Conservation (phyloP, 2,329 filamentous ascomycete genomes). For the Colletotrichum melonis region DNA sequence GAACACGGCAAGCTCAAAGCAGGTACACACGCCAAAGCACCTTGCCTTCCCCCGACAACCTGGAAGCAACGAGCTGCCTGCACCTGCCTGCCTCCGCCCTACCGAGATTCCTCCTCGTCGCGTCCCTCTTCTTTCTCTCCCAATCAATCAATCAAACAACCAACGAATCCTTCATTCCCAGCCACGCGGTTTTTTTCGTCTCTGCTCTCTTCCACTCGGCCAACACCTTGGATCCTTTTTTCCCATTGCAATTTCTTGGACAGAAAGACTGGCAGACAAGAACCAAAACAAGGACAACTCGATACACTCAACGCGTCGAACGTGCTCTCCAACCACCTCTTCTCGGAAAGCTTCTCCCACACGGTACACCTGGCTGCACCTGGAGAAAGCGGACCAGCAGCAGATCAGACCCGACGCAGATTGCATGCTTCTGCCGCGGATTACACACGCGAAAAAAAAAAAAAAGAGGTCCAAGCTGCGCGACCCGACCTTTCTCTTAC, state of each 20-base stretch:
- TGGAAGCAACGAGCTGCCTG: not conserved
- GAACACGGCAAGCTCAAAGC: not conserved
- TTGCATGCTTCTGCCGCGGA: conserved; percentile 26
- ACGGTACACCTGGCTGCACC: conserved; percentile 13
- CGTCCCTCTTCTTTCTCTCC: conserved; percentile 1
- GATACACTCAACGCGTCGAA: conserved; percentile 32
- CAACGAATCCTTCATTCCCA: conserved; percentile 19
- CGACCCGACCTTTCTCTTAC: conserved; percentile 13
- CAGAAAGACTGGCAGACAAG: not conserved
- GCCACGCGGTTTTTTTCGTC: conserved; percentile 12
- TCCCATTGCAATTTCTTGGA: not conserved
- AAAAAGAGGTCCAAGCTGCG: conserved; percentile 30
- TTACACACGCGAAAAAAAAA: conserved; percentile 17
- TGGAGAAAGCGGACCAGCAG: conserved; percentile 4
- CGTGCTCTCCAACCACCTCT: not conserved
- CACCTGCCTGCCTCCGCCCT: conserved; percentile 11
- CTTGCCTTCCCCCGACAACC: conserved; percentile 4
- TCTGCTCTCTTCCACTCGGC: not conserved
- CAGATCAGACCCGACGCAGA: not conserved
- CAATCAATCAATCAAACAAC: conserved; percentile 9
- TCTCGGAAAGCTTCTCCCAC: conserved; percentile 5
- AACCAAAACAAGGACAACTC: conserved; percentile 9
- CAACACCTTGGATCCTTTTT: not conserved
- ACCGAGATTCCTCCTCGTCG: conserved; percentile 24
- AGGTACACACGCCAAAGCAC: conserved; percentile 16